Percentiles rank a stretch among this genome's conserved stretches.
These are phyloP conservation scores for Nigrospora oryzae DNA, from an alignment of 2,329 filamentous ascomycete genomes.

Conservation along the genomic window DNA sequence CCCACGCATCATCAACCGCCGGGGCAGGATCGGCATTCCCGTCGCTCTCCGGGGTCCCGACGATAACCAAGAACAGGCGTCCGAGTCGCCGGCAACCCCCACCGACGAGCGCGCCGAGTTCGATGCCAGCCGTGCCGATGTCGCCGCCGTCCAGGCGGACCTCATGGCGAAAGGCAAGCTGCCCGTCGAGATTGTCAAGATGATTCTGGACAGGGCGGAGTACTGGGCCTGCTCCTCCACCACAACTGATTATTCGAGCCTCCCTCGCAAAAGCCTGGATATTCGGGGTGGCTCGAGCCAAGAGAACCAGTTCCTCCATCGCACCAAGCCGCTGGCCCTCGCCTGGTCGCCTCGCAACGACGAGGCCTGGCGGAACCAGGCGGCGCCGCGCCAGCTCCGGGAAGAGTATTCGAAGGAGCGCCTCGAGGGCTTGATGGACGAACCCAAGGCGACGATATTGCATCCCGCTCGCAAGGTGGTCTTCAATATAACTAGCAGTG, in stretches of 20 bases:
- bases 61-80: not conserved
- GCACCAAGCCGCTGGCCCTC: slow-evolving; percentile 31
- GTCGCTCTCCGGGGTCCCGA: not conserved
- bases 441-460: slow-evolving; percentile 29
- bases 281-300: slow-evolving; percentile 9
- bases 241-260: slow-evolving; percentile 17
- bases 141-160: slow-evolving; percentile 38
- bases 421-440: slow-evolving; percentile 27
- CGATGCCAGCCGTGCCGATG: slow-evolving; percentile 27
- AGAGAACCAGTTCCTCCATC: slow-evolving; percentile 32
- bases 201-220: slow-evolving; percentile 50
- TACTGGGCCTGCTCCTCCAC: slow-evolving; percentile 49
- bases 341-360: slow-evolving; percentile 12
- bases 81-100: not conserved
- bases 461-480: slow-evolving; percentile 52
- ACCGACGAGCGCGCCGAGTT: slow-evolving; percentile 5
- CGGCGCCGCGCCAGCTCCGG: slow-evolving; percentile 9
- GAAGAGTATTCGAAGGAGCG: slow-evolving; percentile 22
- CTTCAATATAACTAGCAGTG: slow-evolving; percentile 47
- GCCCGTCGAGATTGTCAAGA: slow-evolving; percentile 46
- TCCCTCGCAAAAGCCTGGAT: slow-evolving; percentile 1
- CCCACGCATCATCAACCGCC: slow-evolving; percentile 12
- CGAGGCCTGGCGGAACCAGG: slow-evolving; percentile 10
- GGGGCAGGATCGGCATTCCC: slow-evolving; percentile 9
- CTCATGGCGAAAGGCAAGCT: slow-evolving; percentile 33